Evolutionary conservation across 305 asterid species (phyloP), one percentile per base, ranked within the genome.

Genomic region (Andrographis paniculata): DNA sequence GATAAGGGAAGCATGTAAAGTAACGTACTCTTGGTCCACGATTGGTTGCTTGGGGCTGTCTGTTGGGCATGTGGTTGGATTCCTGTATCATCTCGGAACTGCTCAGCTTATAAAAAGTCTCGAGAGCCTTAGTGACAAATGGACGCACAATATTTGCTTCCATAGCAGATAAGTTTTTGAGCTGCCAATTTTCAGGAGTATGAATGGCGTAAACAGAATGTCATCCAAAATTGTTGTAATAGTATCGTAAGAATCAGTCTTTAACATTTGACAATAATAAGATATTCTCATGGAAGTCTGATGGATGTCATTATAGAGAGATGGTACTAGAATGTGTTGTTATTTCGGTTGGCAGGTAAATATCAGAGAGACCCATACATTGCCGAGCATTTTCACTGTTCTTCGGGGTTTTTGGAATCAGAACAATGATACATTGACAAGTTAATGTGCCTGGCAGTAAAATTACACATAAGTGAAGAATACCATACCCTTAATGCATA

Each of bases 121-220:
- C 82, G 30, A 89, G 78, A 52, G 98, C 94, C 63, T 66, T 76
- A 56, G 95, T 79, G 21, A 89, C 75, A 71, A 89, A 89, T 37
- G 95, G 94, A 21, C 98, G 87, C 55, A 89, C 86, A 21, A 89
- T 78, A 64, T 89, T 85, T 63, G 89, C 94, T 65, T 89, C 98
- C 98, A 89, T 89, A 21, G 94, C 95, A 39, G 98, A 82, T 56
- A 89, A 60, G 61, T 89, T 70, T 75, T 74, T 74, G 14, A 85
- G 93, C 98, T 89, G 87, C 70, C 66, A 70, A 67, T 39, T 31
- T 59, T 54, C 50, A 56, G 42, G 42, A 46, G 24, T 47, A 13
- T 42, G 36, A 48, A 19, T 62, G 42, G 57, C 43, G 22, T 7
- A 31, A 27, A 35, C 30, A 18, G 18, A 37, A 36, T 15, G 45